Evolutionary conservation across 306 rosid species (phyloP).

Genomic region (Quercus suber): DNA sequence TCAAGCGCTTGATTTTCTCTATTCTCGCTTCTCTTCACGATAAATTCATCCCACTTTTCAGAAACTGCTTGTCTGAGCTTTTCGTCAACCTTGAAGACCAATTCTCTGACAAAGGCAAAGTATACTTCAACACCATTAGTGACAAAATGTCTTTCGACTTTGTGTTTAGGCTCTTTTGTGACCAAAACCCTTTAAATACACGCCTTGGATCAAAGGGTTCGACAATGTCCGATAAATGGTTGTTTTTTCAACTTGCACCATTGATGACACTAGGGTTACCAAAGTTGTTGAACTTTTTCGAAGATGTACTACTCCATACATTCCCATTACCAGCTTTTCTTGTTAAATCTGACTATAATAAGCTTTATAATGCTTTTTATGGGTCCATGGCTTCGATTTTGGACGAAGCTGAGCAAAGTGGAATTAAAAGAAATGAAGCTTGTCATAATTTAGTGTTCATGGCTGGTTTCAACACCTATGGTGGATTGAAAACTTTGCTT

Average conservation of each 20-base stretch:
- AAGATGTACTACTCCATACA: constrained; percentile 47
- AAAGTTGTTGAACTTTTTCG: constrained; percentile 31
- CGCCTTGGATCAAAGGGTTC: constrained; percentile 39
- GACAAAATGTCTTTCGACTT: constrained; percentile 40
- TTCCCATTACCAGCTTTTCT: constrained; percentile 45
- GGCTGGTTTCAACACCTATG: constrained; percentile 64
- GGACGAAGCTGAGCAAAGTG: constrained; percentile 49
- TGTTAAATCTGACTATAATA: constrained; percentile 41
- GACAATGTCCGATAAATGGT: constrained; percentile 34
- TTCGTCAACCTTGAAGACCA: constrained; percentile 36
- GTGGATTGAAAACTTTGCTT: constrained; percentile 54
- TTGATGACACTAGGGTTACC: constrained; percentile 41
- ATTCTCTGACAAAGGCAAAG: constrained; percentile 2
- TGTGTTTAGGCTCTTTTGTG: constrained; percentile 44
- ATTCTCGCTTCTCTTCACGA: constrained; percentile 32
- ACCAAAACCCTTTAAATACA: constrained; percentile 21
- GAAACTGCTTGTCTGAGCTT: constrained; percentile 11
- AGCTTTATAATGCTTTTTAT: constrained; percentile 34
- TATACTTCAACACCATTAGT: constrained; percentile 22
- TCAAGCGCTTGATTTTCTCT: constrained; percentile 43
- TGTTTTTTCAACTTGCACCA: constrained; percentile 51
- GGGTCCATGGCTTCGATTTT: constrained; percentile 24
- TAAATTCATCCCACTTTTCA: constrained; percentile 49
- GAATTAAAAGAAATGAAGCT: constrained; percentile 57
- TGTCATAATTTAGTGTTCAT: constrained; percentile 62